Evolutionary conservation across 1,139 yeast genomes (phyloP).

Genomic region (Debaryomyces fabryi): DNA sequence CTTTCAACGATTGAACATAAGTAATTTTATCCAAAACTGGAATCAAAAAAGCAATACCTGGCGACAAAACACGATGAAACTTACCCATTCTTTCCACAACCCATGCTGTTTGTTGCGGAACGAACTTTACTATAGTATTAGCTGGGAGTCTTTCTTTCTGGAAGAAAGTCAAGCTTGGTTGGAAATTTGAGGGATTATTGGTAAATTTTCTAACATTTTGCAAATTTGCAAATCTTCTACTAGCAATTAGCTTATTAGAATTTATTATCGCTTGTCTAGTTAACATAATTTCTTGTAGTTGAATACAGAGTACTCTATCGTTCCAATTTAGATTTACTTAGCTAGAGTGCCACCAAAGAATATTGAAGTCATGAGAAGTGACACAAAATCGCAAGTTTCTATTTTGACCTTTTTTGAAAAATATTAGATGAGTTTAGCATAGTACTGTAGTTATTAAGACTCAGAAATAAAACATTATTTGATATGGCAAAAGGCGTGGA

Average conservation of each 20-base stretch:
- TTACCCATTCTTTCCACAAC: constrained; percentile 91
- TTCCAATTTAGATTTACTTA: neutral
- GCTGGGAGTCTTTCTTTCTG: constrained; percentile 70
- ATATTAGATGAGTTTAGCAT: constrained; percentile 1
- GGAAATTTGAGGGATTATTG: constrained; percentile 12
- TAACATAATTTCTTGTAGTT: constrained; percentile 1
- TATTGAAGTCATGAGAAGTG: neutral
- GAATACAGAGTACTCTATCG: neutral
- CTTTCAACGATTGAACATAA: constrained; percentile 81
- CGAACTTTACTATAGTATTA: constrained; percentile 74
- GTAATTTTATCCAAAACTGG: constrained; percentile 77
- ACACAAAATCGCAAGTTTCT: constrained; percentile 4
- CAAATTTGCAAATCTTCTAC: constrained; percentile 5
- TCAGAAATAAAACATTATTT: neutral
- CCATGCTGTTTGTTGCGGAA: constrained; percentile 92
- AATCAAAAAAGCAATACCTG: constrained; percentile 73
- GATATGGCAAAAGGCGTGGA: constrained; percentile 59
- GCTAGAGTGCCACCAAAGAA: constrained; percentile 8
- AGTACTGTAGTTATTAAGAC: neutral
- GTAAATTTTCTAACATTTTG: constrained; percentile 6
- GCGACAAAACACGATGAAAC: constrained; percentile 71
- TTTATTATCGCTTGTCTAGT: neutral
- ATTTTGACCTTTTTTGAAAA: constrained; percentile 1
- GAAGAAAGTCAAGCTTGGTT: constrained; percentile 54
- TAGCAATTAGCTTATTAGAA: neutral